Base-by-base conservation (phyloP, 2,329 filamentous ascomycete species). In the Penicillium palitans region DNA sequence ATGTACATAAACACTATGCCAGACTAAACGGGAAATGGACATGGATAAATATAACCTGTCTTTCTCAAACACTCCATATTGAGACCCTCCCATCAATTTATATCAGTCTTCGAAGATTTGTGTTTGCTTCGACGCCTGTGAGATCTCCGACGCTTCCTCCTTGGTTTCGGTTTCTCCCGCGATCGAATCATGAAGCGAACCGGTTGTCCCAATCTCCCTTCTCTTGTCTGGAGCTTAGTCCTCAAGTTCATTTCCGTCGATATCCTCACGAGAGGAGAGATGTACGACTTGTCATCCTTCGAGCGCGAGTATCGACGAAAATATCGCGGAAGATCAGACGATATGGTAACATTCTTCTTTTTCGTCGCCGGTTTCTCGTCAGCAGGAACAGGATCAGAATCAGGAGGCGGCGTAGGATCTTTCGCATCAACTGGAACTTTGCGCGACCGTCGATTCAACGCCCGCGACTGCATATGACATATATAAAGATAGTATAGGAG, bases 261-360 rank as follows among this genome's bases (percentile, higher is more conserved):
- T 4, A 52, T 21, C n/a, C 49, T 52, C 24, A 57, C 48, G 44
- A 57, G 8, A 10, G 47, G 54, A 2, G 54, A 31, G 40, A 57
- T 39, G 9, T 5, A 31, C 4, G 24, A 29, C 31, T 48, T 54
- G n/a, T 10, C n/a, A 13, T 15, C 10, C 5, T 55, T 50, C 12
- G 45, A 33, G 21, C 33, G 21, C 2, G 24, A 17, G 13, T 52
- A 44, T 52, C 15, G 47, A 35, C 39, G 47, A 17, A 35, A 9
- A 15, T 56, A 42, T 25, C 40, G 40, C 19, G 54, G 47, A 27
- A 41, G 53, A 21, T 56, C 48, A 13, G 54, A 13, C 3, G 47
- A 33, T 29, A 57, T 57, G n/a, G 54, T 57, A 42, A 57, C 54
- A 3, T 9, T 19, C 24, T 56, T 56, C 15, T 40, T 46, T 13